Conservation (phyloP, 345 rosid species). For the Gossypium rotundifolium region DNA sequence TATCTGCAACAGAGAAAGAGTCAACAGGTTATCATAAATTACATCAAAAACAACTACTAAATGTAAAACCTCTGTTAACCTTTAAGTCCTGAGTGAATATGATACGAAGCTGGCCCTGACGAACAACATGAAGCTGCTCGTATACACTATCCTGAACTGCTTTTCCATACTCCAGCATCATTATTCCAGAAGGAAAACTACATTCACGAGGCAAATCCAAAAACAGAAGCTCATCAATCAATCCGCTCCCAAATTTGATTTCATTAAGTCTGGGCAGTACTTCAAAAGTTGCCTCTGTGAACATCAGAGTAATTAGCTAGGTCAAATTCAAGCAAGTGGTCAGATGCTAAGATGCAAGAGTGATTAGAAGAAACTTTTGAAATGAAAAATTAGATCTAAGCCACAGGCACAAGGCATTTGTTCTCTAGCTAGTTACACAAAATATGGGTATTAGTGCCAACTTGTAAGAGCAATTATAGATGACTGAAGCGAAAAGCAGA, state of each 20-base stretch:
- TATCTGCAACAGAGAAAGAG: conserved; percentile 41
- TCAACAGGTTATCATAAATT: neutral
- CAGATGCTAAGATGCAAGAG: too few species aligned
- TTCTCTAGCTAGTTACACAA: neutral
- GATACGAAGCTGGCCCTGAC: conserved; percentile 94
- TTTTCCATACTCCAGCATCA: conserved; percentile 81
- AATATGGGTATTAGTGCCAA: neutral
- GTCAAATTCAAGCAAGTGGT: neutral
- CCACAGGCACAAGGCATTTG: neutral
- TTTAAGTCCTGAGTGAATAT: conserved; percentile 83
- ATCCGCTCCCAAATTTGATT: conserved; percentile 94
- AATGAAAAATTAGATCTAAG: neutral
- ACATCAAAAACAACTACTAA: neutral
- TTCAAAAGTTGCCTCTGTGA: conserved; percentile 94
- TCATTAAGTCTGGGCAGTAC: conserved; percentile 92
- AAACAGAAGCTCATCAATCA: conserved; percentile 88
- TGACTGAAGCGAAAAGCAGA: neutral
- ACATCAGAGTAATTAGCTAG: conserved; percentile 6
- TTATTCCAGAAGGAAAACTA: conserved; percentile 68
- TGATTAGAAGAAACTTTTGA: neutral
- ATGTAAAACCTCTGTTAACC: conserved; percentile 34
- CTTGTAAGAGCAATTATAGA: neutral
- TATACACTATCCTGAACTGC: conserved; percentile 96
- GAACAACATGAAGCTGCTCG: conserved; percentile 95
- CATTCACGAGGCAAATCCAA: conserved; percentile 81